These are phyloP conservation scores for Sphagnum tenellum DNA, from an alignment of 225 moss, liverwort and hornwort species.

Conservation along the genomic window DNA sequence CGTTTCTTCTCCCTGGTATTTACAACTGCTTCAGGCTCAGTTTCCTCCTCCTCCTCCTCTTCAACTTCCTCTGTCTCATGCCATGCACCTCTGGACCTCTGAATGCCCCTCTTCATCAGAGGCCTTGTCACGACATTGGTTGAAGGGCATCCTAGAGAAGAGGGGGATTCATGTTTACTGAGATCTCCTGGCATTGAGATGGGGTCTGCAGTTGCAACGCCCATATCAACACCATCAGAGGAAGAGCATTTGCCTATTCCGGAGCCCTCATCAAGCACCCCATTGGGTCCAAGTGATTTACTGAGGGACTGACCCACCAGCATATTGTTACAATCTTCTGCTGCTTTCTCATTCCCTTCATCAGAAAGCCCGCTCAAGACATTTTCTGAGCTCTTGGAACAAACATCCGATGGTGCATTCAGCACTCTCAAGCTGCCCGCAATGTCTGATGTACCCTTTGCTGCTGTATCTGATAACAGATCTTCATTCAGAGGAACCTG, in stretches of 20 bases:
- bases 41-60: slow-evolving; percentile 20
- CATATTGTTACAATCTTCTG: slow-evolving; percentile 20
- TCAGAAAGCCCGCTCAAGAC: slow-evolving; percentile 55
- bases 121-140: slow-evolving; percentile 39
- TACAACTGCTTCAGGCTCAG: slow-evolving; percentile 23
- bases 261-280: slow-evolving; percentile 76
- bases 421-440: slow-evolving; percentile 27
- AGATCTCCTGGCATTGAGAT: slow-evolving; percentile 33
- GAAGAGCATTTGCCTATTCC: slow-evolving; percentile 87
- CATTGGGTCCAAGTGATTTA: slow-evolving; percentile 23
- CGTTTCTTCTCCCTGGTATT: slow-evolving; percentile 54
- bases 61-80: slow-evolving; percentile 2
- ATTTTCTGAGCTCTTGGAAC: slow-evolving; percentile 87
- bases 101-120: slow-evolving; percentile 36
- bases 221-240: slow-evolving; percentile 76
- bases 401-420: slow-evolving; percentile 46
- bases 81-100: slow-evolving; percentile 23
- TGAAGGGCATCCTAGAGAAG: slow-evolving; percentile 51
- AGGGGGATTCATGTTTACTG: slow-evolving; percentile 51
- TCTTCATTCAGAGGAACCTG: slow-evolving; percentile 21
- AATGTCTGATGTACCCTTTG: slow-evolving; percentile 24
- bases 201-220: slow-evolving; percentile 38
- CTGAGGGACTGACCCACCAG: slow-evolving; percentile 38
- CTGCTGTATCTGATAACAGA: slow-evolving; percentile 38
- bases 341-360: slow-evolving; percentile 35